Percentiles rank a stretch among this genome's conserved stretches.
Evolutionary conservation across 176 grass and related monocot species (phyloP).

Genomic region (Echinochloa phyllopogon): DNA sequence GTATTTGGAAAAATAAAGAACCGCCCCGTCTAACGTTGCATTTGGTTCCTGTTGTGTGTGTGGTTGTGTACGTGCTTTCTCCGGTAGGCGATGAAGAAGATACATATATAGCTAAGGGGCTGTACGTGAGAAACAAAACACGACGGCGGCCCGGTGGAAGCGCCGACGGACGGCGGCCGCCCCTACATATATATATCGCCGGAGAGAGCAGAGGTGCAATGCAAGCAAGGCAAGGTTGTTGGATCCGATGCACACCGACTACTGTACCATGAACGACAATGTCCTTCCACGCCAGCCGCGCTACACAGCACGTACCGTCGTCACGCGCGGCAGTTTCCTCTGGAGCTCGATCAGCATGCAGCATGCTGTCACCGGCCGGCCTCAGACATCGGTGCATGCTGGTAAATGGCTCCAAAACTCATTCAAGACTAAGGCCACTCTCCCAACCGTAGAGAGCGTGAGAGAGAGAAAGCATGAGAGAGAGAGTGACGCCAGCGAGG

Average conservation of each 20-base stretch:
- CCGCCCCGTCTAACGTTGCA: no score
- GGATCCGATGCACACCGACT: not conserved
- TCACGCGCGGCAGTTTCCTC: slow-evolving; percentile 29
- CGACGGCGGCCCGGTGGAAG: not conserved
- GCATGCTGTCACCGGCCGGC: not conserved
- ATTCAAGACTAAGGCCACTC: slow-evolving; percentile 10
- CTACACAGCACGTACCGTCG: not conserved
- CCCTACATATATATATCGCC: not conserved
- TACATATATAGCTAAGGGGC: not conserved
- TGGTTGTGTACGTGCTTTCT: no score
- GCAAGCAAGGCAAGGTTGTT: not conserved
- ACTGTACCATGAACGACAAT: not conserved
- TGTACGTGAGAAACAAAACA: not conserved
- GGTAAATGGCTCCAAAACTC: slow-evolving; percentile 29
- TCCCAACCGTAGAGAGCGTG: not conserved
- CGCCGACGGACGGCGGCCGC: not conserved
- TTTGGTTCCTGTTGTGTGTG: no score
- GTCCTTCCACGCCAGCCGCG: not conserved
- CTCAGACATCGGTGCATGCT: not conserved
- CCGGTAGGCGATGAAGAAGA: no score
- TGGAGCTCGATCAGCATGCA: not conserved
- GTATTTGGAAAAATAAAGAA: no score
- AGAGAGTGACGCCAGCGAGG: not conserved
- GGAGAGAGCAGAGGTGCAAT: not conserved
- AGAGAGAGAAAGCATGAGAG: not conserved